These are phyloP conservation scores for Fennellomyces sp. DNA, from an alignment of 371 early-diverging fungal species.

Conservation along the genomic window DNA sequence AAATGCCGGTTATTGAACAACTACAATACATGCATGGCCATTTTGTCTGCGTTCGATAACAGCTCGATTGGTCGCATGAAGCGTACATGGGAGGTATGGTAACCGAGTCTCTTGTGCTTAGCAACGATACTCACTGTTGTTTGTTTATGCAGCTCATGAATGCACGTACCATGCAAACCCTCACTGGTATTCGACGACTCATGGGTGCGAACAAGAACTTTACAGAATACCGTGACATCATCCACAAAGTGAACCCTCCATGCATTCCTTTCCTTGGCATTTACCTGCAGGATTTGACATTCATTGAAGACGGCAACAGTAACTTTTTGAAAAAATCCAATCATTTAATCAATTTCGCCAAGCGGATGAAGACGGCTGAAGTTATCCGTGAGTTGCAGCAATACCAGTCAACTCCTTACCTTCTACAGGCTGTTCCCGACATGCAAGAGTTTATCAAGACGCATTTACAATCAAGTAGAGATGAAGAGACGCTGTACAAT, in stretches of 20 bases:
- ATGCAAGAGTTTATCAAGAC: conserved; percentile 81
- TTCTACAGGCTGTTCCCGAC: conserved; percentile 76
- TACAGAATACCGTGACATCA: conserved; percentile 80
- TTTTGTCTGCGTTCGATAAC: conserved; percentile 87
- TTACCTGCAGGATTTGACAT: conserved; percentile 89
- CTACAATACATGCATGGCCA: conserved; percentile 90
- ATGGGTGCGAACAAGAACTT: conserved; percentile 88
- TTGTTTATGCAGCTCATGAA: conserved; percentile 29
- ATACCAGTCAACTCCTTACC: conserved; percentile 86
- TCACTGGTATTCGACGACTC: conserved; percentile 55
- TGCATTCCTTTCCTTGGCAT: conserved; percentile 93
- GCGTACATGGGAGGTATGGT: conserved; percentile 76
- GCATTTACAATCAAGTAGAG: conserved; percentile 60
- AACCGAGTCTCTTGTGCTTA: not conserved
- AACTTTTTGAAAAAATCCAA: conserved; percentile 65
- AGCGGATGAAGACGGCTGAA: conserved; percentile 83
- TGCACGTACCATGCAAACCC: conserved; percentile 31
- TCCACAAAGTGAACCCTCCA: conserved; percentile 88
- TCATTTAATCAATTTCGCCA: conserved; percentile 88
- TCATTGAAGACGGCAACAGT: conserved; percentile 93
- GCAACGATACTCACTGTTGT: not conserved
- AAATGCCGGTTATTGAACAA: conserved; percentile 82
- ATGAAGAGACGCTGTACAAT: conserved; percentile 74
- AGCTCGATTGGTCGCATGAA: conserved; percentile 88
- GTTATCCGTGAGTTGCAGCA: conserved; percentile 90